Evolutionary conservation across 305 asterid species (phyloP).

Genomic region (Rubia tinctorum): DNA sequence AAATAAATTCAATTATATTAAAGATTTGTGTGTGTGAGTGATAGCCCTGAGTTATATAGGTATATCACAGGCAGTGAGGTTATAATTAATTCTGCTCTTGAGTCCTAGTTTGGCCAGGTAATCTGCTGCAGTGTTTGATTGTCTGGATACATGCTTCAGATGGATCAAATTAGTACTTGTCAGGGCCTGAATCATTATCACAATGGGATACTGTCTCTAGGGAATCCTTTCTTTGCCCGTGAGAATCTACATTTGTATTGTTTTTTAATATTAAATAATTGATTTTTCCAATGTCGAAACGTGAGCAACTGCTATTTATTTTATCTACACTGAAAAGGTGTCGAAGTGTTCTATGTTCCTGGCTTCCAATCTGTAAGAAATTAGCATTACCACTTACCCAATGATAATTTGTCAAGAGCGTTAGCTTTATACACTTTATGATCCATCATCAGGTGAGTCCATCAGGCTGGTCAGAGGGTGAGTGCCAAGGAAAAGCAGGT

Average conservation of each 20-base stretch:
- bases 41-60: neutral
- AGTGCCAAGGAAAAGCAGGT: constrained; percentile 87
- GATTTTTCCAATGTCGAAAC: neutral
- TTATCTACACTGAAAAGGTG: neutral
- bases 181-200: neutral
- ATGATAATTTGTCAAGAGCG: constrained; percentile 1
- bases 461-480: constrained; percentile 98
- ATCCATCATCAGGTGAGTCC: constrained; percentile 64
- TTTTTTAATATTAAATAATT: neutral
- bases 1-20: neutral
- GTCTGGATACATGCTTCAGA: neutral
- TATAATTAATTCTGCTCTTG: neutral
- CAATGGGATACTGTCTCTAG: neutral
- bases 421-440: constrained; percentile 9
- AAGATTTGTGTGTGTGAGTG: neutral
- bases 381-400: neutral
- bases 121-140: neutral
- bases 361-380: neutral
- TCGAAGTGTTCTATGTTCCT: neutral
- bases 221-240: neutral
- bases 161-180: neutral
- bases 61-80: neutral
- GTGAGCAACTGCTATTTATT: neutral
- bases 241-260: neutral
- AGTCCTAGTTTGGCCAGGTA: neutral